Conservation (phyloP, 306 rosid species). For the Prunus mira region DNA sequence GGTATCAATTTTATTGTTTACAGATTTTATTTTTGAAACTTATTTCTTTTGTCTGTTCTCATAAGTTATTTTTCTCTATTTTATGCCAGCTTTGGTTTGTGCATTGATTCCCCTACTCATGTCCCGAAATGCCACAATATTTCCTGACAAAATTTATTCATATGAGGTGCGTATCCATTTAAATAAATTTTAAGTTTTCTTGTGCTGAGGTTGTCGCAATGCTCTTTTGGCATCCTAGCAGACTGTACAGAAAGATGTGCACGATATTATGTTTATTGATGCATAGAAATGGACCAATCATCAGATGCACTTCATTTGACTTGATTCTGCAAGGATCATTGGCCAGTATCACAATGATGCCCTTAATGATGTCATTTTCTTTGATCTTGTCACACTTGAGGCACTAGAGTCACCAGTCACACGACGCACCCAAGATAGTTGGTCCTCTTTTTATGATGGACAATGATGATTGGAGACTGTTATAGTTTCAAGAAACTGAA, state of each 20-base stretch:
- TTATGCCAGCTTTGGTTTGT: conserved; percentile 84
- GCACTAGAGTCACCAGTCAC: no score
- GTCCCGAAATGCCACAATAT: conserved; percentile 80
- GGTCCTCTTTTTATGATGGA: neutral
- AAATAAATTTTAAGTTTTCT: conserved; percentile 11
- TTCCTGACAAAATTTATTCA: conserved; percentile 77
- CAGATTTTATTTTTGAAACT: no score
- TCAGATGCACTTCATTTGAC: neutral
- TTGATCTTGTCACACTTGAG: neutral
- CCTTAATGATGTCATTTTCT: neutral
- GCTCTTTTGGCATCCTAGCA: neutral
- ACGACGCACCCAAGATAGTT: neutral
- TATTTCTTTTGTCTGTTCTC: neutral
- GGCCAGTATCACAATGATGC: neutral
- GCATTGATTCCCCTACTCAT: conserved; percentile 86
- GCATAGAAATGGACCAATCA: neutral
- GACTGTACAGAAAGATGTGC: neutral
- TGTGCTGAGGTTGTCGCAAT: conserved; percentile 9
- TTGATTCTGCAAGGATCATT: neutral
- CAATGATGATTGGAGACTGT: neutral
- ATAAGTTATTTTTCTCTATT: conserved; percentile 13
- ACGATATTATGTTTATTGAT: neutral
- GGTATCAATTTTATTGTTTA: conserved; percentile 10
- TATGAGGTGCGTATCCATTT: conserved; percentile 53
- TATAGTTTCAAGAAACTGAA: neutral